Percentiles rank a stretch among this genome's conserved stretches.
Evolutionary conservation across 2,329 filamentous ascomycete genomes (phyloP).

Genomic region (Pyrenochaeta sp.): DNA sequence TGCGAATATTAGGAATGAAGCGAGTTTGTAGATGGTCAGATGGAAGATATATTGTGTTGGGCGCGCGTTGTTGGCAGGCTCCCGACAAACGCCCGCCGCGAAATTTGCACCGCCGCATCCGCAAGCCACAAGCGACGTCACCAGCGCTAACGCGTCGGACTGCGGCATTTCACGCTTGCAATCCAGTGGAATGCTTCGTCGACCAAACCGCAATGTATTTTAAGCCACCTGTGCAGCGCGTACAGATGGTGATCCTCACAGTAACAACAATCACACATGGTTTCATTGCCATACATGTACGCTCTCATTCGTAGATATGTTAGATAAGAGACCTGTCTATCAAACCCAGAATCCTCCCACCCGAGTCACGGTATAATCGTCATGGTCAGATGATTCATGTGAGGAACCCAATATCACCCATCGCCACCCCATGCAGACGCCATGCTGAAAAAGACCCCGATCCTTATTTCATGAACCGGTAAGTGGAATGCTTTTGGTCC

Average conservation of each 20-base stretch:
- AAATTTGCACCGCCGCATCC: slow-evolving; percentile 26
- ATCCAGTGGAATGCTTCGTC: too few relatives aligned
- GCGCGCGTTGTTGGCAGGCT: slow-evolving; percentile 22
- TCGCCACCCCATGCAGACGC: slow-evolving; percentile 50
- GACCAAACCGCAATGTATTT: not conserved
- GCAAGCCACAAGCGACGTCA: slow-evolving; percentile 28
- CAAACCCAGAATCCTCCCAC: slow-evolving; percentile 31
- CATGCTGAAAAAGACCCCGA: slow-evolving; percentile 43
- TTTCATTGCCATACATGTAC: slow-evolving; percentile 5
- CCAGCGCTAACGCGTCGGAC: slow-evolving; percentile 12
- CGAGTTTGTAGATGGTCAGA: slow-evolving; percentile 4
- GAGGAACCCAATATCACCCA: slow-evolving; percentile 40
- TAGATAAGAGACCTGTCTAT: slow-evolving; percentile 39
- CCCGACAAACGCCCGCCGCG: slow-evolving; percentile 11
- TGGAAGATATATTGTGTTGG: slow-evolving; percentile 22
- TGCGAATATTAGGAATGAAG: slow-evolving; percentile 8
- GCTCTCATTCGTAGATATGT: slow-evolving; percentile 35
- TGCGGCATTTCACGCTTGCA: not conserved
- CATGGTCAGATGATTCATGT: slow-evolving; percentile 37
- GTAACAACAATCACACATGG: not conserved
- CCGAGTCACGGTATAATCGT: slow-evolving; percentile 34
- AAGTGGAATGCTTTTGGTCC: slow-evolving; percentile 38
- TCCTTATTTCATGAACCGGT: slow-evolving; percentile 39
- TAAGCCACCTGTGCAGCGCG: not conserved
- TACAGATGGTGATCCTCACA: not conserved